These are phyloP conservation scores for Penicillium angulare DNA, from an alignment of 495 filamentous ascomycete species.

Conservation along the genomic window DNA sequence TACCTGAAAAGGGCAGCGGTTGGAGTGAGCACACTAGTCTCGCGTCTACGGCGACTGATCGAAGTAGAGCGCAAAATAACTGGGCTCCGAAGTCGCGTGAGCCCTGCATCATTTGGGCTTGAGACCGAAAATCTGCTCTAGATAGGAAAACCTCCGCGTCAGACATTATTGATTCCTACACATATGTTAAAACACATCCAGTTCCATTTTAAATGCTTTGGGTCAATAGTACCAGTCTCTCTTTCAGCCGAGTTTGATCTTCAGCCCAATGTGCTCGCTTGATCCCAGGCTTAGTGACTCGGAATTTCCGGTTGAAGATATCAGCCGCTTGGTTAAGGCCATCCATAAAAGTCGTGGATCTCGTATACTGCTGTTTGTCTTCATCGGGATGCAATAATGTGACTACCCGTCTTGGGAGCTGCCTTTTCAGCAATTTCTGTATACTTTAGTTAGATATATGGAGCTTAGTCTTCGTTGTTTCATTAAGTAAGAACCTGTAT, in stretches of 20 bases:
- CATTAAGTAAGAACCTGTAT: slow-evolving; percentile 50
- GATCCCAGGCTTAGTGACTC: slow-evolving; percentile 67
- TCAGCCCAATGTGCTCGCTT: slow-evolving; percentile 71
- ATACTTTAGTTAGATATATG: slow-evolving; percentile 30
- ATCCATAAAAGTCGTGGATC: slow-evolving; percentile 70
- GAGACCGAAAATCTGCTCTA: slow-evolving; percentile 65
- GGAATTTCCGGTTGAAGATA: slow-evolving; percentile 66
- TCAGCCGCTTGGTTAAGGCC: slow-evolving; percentile 69
- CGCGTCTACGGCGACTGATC: slow-evolving; percentile 74
- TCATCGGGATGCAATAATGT: slow-evolving; percentile 63
- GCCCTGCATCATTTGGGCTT: slow-evolving; percentile 64
- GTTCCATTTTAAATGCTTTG: not conserved
- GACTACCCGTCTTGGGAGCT: slow-evolving; percentile 60
- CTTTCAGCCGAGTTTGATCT: slow-evolving; percentile 55
- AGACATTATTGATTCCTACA: slow-evolving; percentile 36
- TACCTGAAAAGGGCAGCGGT: slow-evolving; percentile 67
- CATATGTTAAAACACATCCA: slow-evolving; percentile 1
- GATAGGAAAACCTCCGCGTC: slow-evolving; percentile 50
- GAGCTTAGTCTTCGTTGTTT: not conserved
- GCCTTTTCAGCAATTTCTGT: slow-evolving; percentile 53
- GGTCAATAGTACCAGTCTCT: slow-evolving; percentile 41
- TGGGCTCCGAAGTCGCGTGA: slow-evolving; percentile 90
- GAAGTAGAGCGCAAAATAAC: slow-evolving; percentile 82
- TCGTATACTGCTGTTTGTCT: slow-evolving; percentile 64
- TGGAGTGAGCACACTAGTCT: slow-evolving; percentile 92